Conservation (phyloP, 2,329 filamentous ascomycete genomes). For the Blumeria graminis region DNA sequence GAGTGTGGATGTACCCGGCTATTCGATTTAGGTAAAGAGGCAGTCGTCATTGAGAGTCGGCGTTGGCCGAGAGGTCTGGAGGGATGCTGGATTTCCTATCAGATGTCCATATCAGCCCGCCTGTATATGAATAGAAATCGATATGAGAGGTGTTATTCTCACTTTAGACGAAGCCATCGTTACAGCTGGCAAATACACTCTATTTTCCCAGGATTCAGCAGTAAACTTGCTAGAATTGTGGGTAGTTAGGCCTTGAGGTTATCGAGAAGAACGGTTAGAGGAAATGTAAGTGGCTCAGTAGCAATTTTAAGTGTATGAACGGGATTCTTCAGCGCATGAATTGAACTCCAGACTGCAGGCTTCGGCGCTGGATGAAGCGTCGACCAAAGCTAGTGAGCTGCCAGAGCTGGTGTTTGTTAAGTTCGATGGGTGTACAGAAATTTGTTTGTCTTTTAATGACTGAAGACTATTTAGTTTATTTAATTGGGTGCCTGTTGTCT, state of each 20-base stretch:
- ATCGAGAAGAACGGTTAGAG: slow-evolving; percentile 10
- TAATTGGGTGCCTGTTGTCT: not conserved
- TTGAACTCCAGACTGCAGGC: no score
- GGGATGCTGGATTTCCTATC: slow-evolving; percentile 38
- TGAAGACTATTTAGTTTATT: not conserved
- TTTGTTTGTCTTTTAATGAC: not conserved
- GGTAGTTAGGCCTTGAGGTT: slow-evolving; percentile 5
- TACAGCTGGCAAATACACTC: slow-evolving; percentile 13
- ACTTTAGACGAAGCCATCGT: slow-evolving; percentile 38
- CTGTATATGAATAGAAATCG: slow-evolving; percentile 9
- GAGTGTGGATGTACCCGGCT: slow-evolving; percentile 58
- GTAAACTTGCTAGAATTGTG: slow-evolving; percentile 6
- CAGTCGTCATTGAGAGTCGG: slow-evolving; percentile 32
- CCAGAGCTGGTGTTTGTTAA: not conserved
- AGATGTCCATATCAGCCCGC: slow-evolving; percentile 12
- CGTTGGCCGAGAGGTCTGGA: slow-evolving; percentile 43
- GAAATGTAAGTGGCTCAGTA: slow-evolving; percentile 12
- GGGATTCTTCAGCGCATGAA: not conserved
- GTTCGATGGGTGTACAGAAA: not conserved
- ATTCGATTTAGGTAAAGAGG: slow-evolving; percentile 24
- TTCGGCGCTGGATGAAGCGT: no score
- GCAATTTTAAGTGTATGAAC: slow-evolving; percentile 2
- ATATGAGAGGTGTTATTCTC: slow-evolving; percentile 16
- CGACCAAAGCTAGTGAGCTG: no score
- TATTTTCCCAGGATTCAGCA: slow-evolving; percentile 4